A percentile compares a stretch with the other conserved stretches of the same genome.
Evolutionary conservation across 2,329 filamentous ascomycete species (phyloP).

Genomic region (Cordyceps cicadae): DNA sequence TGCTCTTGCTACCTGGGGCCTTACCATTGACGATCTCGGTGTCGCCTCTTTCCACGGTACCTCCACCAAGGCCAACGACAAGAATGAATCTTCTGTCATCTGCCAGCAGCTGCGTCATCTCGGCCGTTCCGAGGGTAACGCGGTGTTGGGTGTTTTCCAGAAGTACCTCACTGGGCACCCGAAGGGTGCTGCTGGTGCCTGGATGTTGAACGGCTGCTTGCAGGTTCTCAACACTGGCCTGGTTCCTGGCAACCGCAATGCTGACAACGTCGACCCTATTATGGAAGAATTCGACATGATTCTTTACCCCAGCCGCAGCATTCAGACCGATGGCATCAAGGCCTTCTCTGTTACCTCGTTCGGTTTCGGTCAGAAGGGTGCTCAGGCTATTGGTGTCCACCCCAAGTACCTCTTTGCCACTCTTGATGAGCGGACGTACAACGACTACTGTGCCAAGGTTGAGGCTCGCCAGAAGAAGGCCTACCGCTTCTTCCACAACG

Average conservation of each 20-base stretch:
- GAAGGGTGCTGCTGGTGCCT: conserved; percentile 97
- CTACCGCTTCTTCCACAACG: conserved; percentile 97
- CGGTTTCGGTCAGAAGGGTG: conserved; percentile 98
- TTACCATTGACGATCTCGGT: conserved; percentile 90
- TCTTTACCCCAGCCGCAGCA: conserved; percentile 87
- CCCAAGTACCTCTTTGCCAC: conserved; percentile 91
- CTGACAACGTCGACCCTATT: conserved; percentile 90
- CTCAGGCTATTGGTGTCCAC: conserved; percentile 93
- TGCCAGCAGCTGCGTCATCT: conserved; percentile 94
- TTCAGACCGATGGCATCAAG: conserved; percentile 97
- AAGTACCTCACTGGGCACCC: conserved; percentile 98
- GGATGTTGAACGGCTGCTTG: conserved; percentile 99
- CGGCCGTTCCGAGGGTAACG: conserved; percentile 92
- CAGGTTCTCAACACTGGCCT: conserved; percentile 91
- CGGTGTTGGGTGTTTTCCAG: conserved; percentile 94
- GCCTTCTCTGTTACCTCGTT: conserved; percentile 98
- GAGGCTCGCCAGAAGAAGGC: conserved; percentile 95
- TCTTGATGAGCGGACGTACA: conserved; percentile 79
- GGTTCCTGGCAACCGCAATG: conserved; percentile 94
- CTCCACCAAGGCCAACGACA: conserved; percentile 97
- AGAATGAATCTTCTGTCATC: conserved; percentile 97
- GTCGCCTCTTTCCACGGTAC: conserved; percentile 99
- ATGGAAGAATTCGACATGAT: conserved; percentile 99
- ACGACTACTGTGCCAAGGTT: conserved; percentile 78
- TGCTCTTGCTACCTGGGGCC: conserved; percentile 93